A percentile compares a stretch with the other conserved stretches of the same genome.
phyloP scores from a whole-genome alignment of 805 yeast genomes.

The Saccharomyces eubayanus region DNA sequence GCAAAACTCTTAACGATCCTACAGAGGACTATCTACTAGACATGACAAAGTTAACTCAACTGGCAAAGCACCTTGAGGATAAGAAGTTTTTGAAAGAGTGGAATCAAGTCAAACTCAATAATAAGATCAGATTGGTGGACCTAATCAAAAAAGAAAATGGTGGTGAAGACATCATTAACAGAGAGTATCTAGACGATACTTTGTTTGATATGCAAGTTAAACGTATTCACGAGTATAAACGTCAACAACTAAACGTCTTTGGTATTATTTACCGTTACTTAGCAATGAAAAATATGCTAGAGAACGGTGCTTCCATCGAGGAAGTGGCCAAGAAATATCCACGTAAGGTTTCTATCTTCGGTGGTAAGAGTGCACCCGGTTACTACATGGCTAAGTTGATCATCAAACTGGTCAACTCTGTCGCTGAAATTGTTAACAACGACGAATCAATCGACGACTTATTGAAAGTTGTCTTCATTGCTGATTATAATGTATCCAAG shows the following conservation, averaged over 20 bases:
- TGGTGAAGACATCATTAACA: constrained; percentile 47
- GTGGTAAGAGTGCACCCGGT: constrained; percentile 98
- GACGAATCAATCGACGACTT: constrained; percentile 68
- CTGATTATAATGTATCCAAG: constrained; percentile 89
- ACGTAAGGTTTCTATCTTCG: constrained; percentile 75
- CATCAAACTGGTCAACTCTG: constrained; percentile 76
- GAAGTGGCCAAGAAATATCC: constrained; percentile 53
- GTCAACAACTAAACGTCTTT: constrained; percentile 88
- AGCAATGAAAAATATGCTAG: constrained; percentile 47
- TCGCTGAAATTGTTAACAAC: constrained; percentile 68
- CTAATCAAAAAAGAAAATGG: constrained; percentile 59
- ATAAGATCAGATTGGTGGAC: constrained; percentile 59
- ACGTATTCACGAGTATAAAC: constrained; percentile 91
- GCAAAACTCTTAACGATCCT: constrained; percentile 50
- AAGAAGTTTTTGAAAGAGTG: constrained; percentile 57
- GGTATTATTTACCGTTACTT: constrained; percentile 82
- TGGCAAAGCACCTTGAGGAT: constrained; percentile 63
- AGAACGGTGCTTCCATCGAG: constrained; percentile 41
- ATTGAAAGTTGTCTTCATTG: constrained; percentile 79
- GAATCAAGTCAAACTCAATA: constrained; percentile 60
- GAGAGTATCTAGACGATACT: constrained; percentile 45
- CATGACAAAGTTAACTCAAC: constrained; percentile 54
- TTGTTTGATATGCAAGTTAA: constrained; percentile 89
- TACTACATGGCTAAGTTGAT: constrained; percentile 90
- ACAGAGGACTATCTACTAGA: constrained; percentile 62